phyloP scores from a whole-genome alignment of 495 filamentous ascomycete genomes.

The Tuber melanosporum region DNA sequence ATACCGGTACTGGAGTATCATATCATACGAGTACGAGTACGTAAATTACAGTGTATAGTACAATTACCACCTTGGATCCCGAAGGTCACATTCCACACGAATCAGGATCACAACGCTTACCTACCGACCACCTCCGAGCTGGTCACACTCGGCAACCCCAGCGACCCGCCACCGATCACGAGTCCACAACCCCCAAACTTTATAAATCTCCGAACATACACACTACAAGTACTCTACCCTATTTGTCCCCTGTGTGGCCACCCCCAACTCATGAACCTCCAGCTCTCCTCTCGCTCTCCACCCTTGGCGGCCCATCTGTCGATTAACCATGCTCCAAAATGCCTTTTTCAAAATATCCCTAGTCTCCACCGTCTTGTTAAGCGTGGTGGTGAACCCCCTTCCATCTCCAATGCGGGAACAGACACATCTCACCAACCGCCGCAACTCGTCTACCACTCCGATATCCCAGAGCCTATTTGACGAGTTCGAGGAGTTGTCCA shows the following conservation, averaged over 20 bases:
- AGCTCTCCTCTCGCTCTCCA: neutral
- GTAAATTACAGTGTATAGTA: too few relatives aligned
- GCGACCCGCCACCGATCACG: neutral
- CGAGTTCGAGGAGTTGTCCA: constrained; percentile 75
- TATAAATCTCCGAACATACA: neutral
- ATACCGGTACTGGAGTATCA: too few relatives aligned
- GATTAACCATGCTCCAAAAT: neutral
- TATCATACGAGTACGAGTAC: too few relatives aligned
- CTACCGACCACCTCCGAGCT: neutral
- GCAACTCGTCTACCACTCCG: neutral
- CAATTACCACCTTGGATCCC: neutral
- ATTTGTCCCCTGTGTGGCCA: neutral
- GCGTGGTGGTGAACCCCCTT: neutral
- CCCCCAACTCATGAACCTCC: neutral
- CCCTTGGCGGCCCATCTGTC: neutral
- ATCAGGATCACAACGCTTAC: neutral
- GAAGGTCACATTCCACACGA: neutral
- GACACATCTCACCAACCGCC: neutral
- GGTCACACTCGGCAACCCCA: neutral
- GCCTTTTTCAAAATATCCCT: neutral
- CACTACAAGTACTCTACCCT: too few relatives aligned
- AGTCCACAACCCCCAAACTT: neutral
- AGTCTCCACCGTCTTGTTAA: neutral
- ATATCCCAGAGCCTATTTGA: constrained; percentile 64
- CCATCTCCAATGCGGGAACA: neutral